Percentiles rank a stretch among this genome's conserved stretches.
These are phyloP conservation scores for Acorus gramineus DNA, from an alignment of 106 monocot species.

Conservation along the genomic window DNA sequence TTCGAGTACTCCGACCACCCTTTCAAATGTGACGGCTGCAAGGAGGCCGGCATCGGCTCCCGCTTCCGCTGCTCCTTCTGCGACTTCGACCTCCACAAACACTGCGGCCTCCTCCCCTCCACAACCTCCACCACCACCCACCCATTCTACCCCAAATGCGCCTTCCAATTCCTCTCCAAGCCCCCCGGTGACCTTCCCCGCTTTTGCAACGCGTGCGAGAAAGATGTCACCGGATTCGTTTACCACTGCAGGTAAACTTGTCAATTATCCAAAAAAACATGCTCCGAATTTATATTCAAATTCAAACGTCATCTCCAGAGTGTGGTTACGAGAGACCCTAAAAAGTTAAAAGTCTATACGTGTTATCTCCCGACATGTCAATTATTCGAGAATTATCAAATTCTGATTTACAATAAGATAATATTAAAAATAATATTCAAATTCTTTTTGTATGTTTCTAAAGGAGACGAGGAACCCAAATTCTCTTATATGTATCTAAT, in stretches of 20 bases:
- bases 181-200: slow-evolving; percentile 56
- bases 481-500: too few relatives aligned
- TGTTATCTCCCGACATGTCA: too few relatives aligned
- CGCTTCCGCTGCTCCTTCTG: slow-evolving; percentile 71
- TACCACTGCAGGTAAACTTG: slow-evolving; percentile 44
- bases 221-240: slow-evolving; percentile 64
- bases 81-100: slow-evolving; percentile 91
- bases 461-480: too few relatives aligned
- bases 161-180: slow-evolving; percentile 63
- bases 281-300: too few relatives aligned
- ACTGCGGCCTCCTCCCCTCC: slow-evolving; percentile 50
- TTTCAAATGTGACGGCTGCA: slow-evolving; percentile 92
- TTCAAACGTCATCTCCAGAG: too few relatives aligned
- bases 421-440: too few relatives aligned
- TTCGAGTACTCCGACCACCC: slow-evolving; percentile 71
- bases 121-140: slow-evolving; percentile 36
- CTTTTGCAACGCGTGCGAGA: slow-evolving; percentile 83
- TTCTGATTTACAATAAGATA: too few relatives aligned
- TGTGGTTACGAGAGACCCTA: too few relatives aligned
- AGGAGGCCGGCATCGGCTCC: slow-evolving; percentile 85
- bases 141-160: slow-evolving; percentile 82
- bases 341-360: too few relatives aligned
- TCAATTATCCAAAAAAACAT: too few relatives aligned
- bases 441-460: too few relatives aligned
- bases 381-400: too few relatives aligned